Conservation (phyloP, 2,329 filamentous ascomycete species). For the Juglanconis sp. region DNA sequence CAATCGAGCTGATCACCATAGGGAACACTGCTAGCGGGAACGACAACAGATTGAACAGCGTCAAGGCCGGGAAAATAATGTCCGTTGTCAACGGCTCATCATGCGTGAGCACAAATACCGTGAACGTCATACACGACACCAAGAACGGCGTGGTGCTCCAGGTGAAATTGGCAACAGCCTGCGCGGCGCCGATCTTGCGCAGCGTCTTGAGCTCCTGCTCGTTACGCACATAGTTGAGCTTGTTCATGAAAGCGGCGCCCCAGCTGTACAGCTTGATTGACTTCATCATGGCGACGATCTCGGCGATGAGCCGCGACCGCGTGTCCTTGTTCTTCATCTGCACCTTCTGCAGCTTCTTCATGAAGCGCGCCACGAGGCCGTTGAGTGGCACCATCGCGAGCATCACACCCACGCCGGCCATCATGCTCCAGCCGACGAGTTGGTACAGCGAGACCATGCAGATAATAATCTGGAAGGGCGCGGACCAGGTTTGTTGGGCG, state of each 20-base stretch:
- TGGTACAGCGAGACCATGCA: constrained; percentile 97
- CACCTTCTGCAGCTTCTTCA: constrained; percentile 90
- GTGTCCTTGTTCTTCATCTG: constrained; percentile 99
- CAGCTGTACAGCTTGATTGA: constrained; percentile 98
- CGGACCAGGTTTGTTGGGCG: constrained; percentile 92
- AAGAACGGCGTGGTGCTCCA: constrained; percentile 98
- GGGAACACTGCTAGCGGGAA: constrained; percentile 92
- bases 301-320: constrained; percentile 87
- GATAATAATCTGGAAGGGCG: constrained; percentile 91
- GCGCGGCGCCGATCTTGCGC: constrained; percentile 90
- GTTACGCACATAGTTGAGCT: constrained; percentile 92
- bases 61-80: constrained; percentile 91
- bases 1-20: constrained; percentile 96
- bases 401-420: constrained; percentile 93
- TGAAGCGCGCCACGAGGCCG: constrained; percentile 83
- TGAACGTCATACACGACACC: constrained; percentile 94
- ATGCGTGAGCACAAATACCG: constrained; percentile 84
- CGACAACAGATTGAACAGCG: constrained; percentile 91
- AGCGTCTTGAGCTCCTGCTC: constrained; percentile 93
- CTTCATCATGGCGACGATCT: constrained; percentile 99
- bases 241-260: constrained; percentile 96
- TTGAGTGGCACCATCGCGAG: constrained; percentile 96
- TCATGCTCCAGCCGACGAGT: constrained; percentile 91
- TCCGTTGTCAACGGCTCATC: constrained; percentile 82
- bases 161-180: constrained; percentile 93